Base-by-base conservation (phyloP, 306 rosid genomes). In the Cicer cuneatum region DNA sequence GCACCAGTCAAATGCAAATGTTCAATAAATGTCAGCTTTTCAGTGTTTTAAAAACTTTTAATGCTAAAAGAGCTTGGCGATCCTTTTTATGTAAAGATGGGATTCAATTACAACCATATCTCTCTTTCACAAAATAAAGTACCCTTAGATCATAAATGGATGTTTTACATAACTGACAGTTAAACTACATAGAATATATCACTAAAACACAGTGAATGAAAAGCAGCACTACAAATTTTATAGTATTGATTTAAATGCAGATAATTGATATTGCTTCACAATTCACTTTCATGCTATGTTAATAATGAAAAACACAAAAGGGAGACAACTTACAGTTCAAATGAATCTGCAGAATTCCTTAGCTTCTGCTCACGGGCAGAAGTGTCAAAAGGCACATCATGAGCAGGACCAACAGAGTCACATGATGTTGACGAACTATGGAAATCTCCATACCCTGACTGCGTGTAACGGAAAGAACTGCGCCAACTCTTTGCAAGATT, bases 321-420 rank as follows among this genome's bases (percentile, higher is more conserved):
- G 47, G 21, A 73, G 47, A 49, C 11, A 78, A 89, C 95, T 82
- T 85, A 95, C 98, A 59, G 82, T 71, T 89, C 85, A 45, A 90
- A 66, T 85, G 95, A 90, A 78, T 90, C 93, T 13, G 88, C 66
- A 58, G 89, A 85, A 66, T 78, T 76, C 6, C 83, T 71, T 62
- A 35, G 85, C 73, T 84, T 92, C 68, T 87, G 98, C 84, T 86
- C 97, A 1, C 80, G 78, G 52, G 85, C 82, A 65, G 96, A 83
- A 69, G 86, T 85, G 79, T 95, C 98, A 42, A 89, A 83, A 10
- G 92, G 90, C 71, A 86, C 85, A 39, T 90, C 93, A 10, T 85
- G 87, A 71, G 92, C 97, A 58, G 93, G 87, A 33, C 96, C 90
- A 47, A 84, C 83, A 77, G 93, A 83, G 66, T 74, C 74, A 65